phyloP scores from a whole-genome alignment of 805 yeast genomes.

The Cyberlindnera maclurae region DNA sequence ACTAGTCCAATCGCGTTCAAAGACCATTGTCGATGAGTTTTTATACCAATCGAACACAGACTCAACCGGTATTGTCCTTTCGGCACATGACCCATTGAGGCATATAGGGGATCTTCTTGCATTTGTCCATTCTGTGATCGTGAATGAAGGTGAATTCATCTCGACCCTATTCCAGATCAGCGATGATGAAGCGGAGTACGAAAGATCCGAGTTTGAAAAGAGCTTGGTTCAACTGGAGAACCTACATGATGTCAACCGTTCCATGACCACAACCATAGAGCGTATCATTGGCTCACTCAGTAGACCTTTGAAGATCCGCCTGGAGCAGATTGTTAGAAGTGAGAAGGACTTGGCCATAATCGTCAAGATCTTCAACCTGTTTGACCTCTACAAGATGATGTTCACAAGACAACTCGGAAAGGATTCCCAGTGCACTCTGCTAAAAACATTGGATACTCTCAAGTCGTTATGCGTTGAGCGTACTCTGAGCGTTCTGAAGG shows the following conservation, averaged over 20 bases:
- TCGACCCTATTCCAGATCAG: conserved; percentile 49
- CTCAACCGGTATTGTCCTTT: conserved; percentile 46
- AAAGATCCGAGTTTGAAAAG: conserved; percentile 27
- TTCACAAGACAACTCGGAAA: conserved; percentile 30
- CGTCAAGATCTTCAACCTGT: conserved; percentile 51
- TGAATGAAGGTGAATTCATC: conserved; percentile 78
- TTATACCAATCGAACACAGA: conserved; percentile 40
- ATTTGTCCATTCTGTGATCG: conserved; percentile 76
- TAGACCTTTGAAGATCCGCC: conserved; percentile 51
- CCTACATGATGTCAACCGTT: conserved; percentile 11
- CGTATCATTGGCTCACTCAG: conserved; percentile 47
- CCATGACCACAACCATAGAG: conserved; percentile 33
- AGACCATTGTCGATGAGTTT: conserved; percentile 60
- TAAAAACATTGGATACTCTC: conserved; percentile 25
- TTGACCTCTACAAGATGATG: conserved; percentile 67
- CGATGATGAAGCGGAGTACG: conserved; percentile 8
- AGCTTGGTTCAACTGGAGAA: conserved; percentile 18
- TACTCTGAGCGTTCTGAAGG: conserved; percentile 33
- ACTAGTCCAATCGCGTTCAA: conserved; percentile 65
- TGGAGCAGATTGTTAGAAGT: conserved; percentile 62
- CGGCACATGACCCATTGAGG: conserved; percentile 74
- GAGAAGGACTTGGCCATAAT: conserved; percentile 52
- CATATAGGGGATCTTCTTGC: conserved; percentile 86
- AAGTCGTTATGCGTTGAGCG: conserved; percentile 31
- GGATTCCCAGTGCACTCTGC: conserved; percentile 16